phyloP scores from a whole-genome alignment of 768 basidiomycete species.

The Terana coerulea region DNA sequence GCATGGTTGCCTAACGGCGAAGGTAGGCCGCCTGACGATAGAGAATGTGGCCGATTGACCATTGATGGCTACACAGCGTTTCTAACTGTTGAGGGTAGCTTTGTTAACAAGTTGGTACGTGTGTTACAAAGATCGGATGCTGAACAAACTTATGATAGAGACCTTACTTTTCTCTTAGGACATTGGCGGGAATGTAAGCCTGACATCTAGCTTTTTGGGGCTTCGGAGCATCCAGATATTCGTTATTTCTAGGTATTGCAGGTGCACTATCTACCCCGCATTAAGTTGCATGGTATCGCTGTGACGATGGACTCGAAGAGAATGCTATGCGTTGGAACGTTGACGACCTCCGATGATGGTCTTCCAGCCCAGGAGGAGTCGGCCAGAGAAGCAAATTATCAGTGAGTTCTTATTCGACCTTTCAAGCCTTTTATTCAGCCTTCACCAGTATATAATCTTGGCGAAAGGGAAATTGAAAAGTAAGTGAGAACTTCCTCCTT shows the following conservation, averaged over 20 bases:
- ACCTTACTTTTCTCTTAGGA: conserved; percentile 34
- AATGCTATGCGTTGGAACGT: conserved; percentile 62
- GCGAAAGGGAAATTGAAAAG: conserved; percentile 61
- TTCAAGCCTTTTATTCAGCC: neutral
- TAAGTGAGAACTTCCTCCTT: conserved; percentile 26
- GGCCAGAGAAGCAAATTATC: conserved; percentile 65
- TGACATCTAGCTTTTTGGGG: neutral
- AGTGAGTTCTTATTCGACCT: conserved; percentile 40
- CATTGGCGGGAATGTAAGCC: conserved; percentile 51
- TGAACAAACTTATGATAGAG: neutral
- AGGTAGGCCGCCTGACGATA: conserved; percentile 31
- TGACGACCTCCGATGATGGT: conserved; percentile 55
- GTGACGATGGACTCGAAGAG: conserved; percentile 60
- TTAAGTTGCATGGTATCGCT: conserved; percentile 67
- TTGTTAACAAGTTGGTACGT: conserved; percentile 55
- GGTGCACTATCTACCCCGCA: conserved; percentile 51
- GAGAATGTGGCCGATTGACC: too few relatives aligned
- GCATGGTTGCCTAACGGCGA: conserved; percentile 64
- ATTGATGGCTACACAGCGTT: conserved; percentile 48
- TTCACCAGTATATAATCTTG: conserved; percentile 57
- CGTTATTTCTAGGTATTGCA: conserved; percentile 40
- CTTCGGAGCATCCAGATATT: neutral
- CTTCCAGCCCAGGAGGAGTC: conserved; percentile 67
- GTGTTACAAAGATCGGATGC: neutral
- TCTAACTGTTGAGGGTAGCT: conserved; percentile 63